Evolutionary conservation across 179 eudicot species (phyloP), one percentile per base, ranked within the genome.

Genomic region (Corrigiola litoralis): DNA sequence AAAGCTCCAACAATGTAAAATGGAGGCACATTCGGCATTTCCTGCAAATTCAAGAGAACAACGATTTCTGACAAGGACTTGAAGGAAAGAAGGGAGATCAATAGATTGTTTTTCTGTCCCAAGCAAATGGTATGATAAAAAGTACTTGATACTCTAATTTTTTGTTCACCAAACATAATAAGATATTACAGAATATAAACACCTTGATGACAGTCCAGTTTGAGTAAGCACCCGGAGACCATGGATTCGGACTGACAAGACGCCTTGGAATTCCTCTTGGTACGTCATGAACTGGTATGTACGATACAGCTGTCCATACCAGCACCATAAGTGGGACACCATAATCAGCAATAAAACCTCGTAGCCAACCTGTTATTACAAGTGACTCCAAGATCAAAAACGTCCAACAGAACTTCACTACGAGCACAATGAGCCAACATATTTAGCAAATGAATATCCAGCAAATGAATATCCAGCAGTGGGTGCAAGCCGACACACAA

Each of bases 121-220:
- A 14, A n/a, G 27, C 63, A 59, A 34, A 59, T 40, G 34, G 27
- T 25, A 57, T 57, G 61, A n/a, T 14, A 53, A 12, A 28, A 32
- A 34, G 18, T 27, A 9, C 18, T 41, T 31, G 20, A 58, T 2
- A n/a, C n/a, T n/a, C n/a, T n/a, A n/a, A n/a, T n/a, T n/a, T n/a
- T 5, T 12, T 10, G 36, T 23, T 4, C 7, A 59, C 47, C 8
- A 25, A 46, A 23, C 24, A n/a, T 7, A 23, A 48, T 3, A 38
- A 24, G 27, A 70, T 41, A 6, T 0, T 11, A 27, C 40, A 48
- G 21, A 27, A 12, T 17, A 42, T 58, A 72, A 67, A 44, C 63
- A 88, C 99, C 99, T 94, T 88, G 54, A 91, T 71, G 24, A 94
- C 99, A 5, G 96, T 90, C 99, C 99, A 94, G 58, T 94, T 94